Evolutionary conservation across 1,139 yeast species (phyloP), one percentile per base, ranked within the genome.

Genomic region (Suhomyces atakaporum): DNA sequence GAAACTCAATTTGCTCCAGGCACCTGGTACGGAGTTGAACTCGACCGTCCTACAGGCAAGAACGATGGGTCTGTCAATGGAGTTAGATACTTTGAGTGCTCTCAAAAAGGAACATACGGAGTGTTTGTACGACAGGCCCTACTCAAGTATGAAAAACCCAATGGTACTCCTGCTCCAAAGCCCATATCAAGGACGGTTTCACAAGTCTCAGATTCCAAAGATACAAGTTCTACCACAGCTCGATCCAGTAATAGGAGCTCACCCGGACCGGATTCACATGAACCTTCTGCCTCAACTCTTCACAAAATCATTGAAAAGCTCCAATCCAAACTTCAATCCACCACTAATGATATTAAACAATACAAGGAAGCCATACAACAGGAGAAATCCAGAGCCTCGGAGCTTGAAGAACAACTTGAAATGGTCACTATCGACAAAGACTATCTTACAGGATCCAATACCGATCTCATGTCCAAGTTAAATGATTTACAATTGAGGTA

Each of bases 61-160:
- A 88, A 90, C 50, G 77, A 89, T 51, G 97, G 97, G 0, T 63
- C 81, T 1, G 77, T 89, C 1, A 67, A 78, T 19, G 94, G 87
- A 0, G 60, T 62, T 0, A 49, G 66, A 31, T 87, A 89, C 56
- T 90, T 90, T 48, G 60, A 67, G 2, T 74, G 87, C 27, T 45
- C 53, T 16, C 63, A 64, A 2, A 42, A 59, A 45, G 54, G 60
- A 2, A 47, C 43, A 11, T 73, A 75, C 54, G 97, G 97, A 0
- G 56, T 81, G 2, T 83, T 83, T 56, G 81, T 78, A 2, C 66
- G 78, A 27, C 73, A 76, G 27, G 29, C 50, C 10, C 38, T 60
- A 24, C 44, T 53, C 9, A 18, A 30, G 14, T 13, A 15, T 2
- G 29, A 5, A 14, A 16, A 27, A 5, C 9, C 10, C n/a, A 11